Conservation (phyloP, 495 filamentous ascomycete species). For the Xylaria curta region DNA sequence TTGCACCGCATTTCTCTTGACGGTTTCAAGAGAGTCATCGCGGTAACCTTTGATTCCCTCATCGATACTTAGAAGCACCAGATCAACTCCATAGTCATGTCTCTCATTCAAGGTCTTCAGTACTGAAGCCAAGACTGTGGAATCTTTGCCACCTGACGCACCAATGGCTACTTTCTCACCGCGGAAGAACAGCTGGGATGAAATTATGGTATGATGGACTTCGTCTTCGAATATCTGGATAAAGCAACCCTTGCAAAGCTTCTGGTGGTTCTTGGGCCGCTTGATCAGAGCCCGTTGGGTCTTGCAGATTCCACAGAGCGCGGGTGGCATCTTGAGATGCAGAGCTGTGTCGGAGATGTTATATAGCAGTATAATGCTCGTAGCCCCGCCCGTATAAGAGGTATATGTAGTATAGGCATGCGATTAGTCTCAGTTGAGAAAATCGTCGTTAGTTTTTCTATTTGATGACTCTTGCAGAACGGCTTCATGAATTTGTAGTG, state of each 20-base stretch:
- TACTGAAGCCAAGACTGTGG: constrained; percentile 92
- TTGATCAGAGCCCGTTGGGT: constrained; percentile 82
- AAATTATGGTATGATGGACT: constrained; percentile 88
- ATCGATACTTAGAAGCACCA: constrained; percentile 89
- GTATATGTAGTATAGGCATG: neutral
- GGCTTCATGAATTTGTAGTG: constrained; percentile 3
- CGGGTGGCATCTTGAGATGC: constrained; percentile 52
- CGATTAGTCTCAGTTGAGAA: neutral
- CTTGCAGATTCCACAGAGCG: constrained; percentile 76
- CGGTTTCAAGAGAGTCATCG: constrained; percentile 93
- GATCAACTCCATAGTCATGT: constrained; percentile 82
- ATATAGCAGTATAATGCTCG: neutral
- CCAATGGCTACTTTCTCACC: constrained; percentile 94
- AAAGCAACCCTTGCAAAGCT: constrained; percentile 91
- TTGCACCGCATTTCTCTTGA: constrained; percentile 89
- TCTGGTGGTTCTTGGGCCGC: constrained; percentile 89
- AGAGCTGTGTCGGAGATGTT: constrained; percentile 3
- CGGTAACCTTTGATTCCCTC: constrained; percentile 97
- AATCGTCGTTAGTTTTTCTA: neutral
- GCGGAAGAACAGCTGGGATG: constrained; percentile 75
- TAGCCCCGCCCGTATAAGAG: neutral
- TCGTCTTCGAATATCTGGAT: constrained; percentile 86
- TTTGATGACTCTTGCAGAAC: neutral
- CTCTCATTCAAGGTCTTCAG: constrained; percentile 94
- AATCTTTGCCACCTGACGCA: constrained; percentile 97